Evolutionary conservation across 805 yeast species (phyloP).

Genomic region (Pichia thaimueangensis): DNA sequence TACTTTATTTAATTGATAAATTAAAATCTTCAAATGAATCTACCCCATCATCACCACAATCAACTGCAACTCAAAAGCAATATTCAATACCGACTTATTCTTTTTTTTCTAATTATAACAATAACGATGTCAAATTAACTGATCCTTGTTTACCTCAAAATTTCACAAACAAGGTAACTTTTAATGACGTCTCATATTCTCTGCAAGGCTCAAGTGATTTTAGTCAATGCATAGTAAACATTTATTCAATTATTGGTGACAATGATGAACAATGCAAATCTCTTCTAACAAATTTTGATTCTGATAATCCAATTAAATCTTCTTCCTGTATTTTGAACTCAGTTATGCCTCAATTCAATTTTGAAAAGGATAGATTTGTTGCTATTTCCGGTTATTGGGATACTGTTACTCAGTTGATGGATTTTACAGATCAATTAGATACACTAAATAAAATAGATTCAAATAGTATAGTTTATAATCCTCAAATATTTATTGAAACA

Average conservation of each 20-base stretch:
- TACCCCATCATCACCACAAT: neutral
- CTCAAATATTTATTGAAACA: conserved; percentile 35
- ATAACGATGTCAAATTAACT: conserved; percentile 13
- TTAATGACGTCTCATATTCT: conserved; percentile 16
- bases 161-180: conserved; percentile 18
- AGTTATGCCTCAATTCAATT: conserved; percentile 39
- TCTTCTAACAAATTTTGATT: neutral
- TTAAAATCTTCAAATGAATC: neutral
- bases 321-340: conserved; percentile 48
- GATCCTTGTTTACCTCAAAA: conserved; percentile 59
- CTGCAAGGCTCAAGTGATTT: conserved; percentile 50
- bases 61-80: neutral
- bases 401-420: conserved; percentile 42
- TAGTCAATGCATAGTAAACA: conserved; percentile 38
- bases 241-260: conserved; percentile 26
- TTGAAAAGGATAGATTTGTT: conserved; percentile 48
- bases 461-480: conserved; percentile 38
- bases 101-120: conserved; percentile 4
- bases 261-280: conserved; percentile 18
- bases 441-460: neutral
- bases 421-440: conserved; percentile 22
- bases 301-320: conserved; percentile 20
- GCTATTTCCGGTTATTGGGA: conserved; percentile 70
- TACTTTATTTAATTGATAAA: conserved; percentile 28
- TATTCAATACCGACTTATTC: neutral